Evolutionary conservation across 164 flowering plant genomes (phyloP).

Genomic region (Santalum album): DNA sequence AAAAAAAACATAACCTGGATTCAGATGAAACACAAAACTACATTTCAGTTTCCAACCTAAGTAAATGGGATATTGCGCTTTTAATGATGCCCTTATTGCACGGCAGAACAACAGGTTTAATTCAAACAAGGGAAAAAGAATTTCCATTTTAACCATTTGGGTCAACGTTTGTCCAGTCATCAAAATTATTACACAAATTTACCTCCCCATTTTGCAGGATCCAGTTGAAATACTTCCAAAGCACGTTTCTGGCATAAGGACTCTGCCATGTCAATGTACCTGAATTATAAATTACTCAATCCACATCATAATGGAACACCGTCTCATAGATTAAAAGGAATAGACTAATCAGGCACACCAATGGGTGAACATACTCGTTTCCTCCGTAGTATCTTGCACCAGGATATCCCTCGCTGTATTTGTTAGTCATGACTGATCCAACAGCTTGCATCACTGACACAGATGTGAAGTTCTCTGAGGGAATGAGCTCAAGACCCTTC

Average conservation of each 20-base stretch:
- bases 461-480: slow-evolving; percentile 97
- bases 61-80: not conserved
- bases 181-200: slow-evolving; percentile 1
- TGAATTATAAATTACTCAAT: slow-evolving; percentile 16
- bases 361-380: slow-evolving; percentile 61
- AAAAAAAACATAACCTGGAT: no score
- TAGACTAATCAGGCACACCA: not conserved
- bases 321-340: not conserved
- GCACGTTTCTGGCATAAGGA: slow-evolving; percentile 97
- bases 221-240: slow-evolving; percentile 86
- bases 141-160: not conserved
- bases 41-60: no score
- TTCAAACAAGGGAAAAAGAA: not conserved
- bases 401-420: slow-evolving; percentile 99
- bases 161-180: not conserved
- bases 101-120: not conserved
- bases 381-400: slow-evolving; percentile 99
- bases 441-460: slow-evolving; percentile 99
- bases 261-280: slow-evolving; percentile 99
- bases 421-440: slow-evolving; percentile 98
- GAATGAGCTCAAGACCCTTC: slow-evolving; percentile 94
- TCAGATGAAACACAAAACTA: no score
- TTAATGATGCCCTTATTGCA: not conserved
- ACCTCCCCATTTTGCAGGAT: slow-evolving; percentile 99
- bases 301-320: not conserved